Evolutionary conservation across 2,329 filamentous ascomycete genomes (phyloP), one percentile per base, ranked within the genome.

Genomic region (Juglanconis juglandina): DNA sequence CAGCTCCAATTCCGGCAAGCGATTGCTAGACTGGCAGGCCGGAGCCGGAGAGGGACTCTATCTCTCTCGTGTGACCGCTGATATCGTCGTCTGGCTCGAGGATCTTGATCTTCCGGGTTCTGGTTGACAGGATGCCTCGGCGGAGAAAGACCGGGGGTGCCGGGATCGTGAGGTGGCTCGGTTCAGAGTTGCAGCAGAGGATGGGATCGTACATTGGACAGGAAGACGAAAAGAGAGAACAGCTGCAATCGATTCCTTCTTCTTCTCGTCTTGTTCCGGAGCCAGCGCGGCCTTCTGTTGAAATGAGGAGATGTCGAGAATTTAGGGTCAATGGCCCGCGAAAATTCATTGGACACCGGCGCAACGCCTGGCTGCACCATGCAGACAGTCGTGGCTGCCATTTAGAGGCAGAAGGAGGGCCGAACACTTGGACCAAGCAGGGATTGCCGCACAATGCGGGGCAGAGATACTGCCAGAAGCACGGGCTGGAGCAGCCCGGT

Each of bases 331-430:
- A 58, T 46, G 50, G 35, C 48, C 44, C 52, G n/a, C 41, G 41
- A 39, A 49, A 44, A 11, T 24, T 58, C 42, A 63, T 63, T 63
- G 61, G 61, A 54, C 58, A 14, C 42, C 42, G 47, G 37, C 35
- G 48, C 48, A 48, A 59, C 54, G 59, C 58, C 59, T 51, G 61
- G 35, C 52, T 63, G 62, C 62, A 62, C 51, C 50, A 55, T 63
- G 60, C 60, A 63, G 60, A 60, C 55, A 61, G 62, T 63, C 62
- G 62, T 63, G 62, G 62, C 62, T 63, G 61, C 58, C 41, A 44
- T 61, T 60, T 37, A 61, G 48, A 63, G 58, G 61, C 52, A 56
- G 41, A 52, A 60, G 33, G 53, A 49, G 60, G 11, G 34, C n/a
- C 24, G 24, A 24, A 24, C 24, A 24, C 34, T 42, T 8, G 37